Conservation (phyloP, 805 yeast species). For the Ogataea nonfermentans region DNA sequence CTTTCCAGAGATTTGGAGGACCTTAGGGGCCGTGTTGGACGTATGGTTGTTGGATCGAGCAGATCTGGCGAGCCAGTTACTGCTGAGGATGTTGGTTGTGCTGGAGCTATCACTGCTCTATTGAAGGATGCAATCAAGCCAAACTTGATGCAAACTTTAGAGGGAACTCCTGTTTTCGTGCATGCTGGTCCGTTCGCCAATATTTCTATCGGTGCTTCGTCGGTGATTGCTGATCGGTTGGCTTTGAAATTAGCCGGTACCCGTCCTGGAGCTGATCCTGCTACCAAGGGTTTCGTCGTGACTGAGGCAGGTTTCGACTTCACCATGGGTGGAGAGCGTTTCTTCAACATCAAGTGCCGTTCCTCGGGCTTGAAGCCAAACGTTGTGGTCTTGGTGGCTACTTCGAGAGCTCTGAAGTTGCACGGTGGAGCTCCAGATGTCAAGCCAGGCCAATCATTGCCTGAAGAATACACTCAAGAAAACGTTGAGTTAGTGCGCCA, state of each 20-base stretch:
- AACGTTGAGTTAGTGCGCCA: conserved; percentile 63
- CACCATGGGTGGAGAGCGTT: conserved; percentile 91
- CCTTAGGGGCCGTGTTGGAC: conserved; percentile 71
- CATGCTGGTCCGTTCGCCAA: conserved; percentile 91
- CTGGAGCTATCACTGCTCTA: conserved; percentile 81
- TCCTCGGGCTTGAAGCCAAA: conserved; percentile 79
- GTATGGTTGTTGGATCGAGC: conserved; percentile 71
- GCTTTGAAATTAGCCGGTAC: conserved; percentile 78
- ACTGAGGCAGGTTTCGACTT: conserved; percentile 90
- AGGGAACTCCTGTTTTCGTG: conserved; percentile 83
- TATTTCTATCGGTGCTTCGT: conserved; percentile 83
- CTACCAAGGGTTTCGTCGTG: conserved; percentile 70
- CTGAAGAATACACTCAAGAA: conserved; percentile 69
- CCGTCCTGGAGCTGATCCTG: conserved; percentile 27
- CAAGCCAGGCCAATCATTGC: conserved; percentile 78
- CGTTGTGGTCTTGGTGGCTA: conserved; percentile 77
- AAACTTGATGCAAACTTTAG: conserved; percentile 82
- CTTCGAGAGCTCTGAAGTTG: conserved; percentile 78
- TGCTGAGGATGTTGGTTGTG: conserved; percentile 81
- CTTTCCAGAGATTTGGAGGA: conserved; percentile 67
- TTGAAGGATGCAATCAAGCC: conserved; percentile 83
- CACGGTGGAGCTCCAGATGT: conserved; percentile 92
- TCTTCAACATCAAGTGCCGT: conserved; percentile 78
- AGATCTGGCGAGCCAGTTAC: conserved; percentile 71
- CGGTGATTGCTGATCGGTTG: conserved; percentile 76